These are phyloP conservation scores for Moricandia arvensis DNA, from an alignment of 345 rosid species.

Conservation along the genomic window DNA sequence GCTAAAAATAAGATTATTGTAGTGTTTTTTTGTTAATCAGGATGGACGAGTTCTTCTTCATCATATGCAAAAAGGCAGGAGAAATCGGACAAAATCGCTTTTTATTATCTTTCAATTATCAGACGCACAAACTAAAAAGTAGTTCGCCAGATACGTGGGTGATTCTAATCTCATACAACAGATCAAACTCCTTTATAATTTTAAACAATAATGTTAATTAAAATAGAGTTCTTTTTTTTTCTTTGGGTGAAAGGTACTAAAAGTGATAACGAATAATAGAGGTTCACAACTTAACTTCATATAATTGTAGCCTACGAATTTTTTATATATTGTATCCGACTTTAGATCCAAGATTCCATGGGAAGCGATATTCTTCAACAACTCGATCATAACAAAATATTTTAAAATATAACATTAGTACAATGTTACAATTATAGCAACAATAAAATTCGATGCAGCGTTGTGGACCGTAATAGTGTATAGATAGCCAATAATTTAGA, in stretches of 20 bases:
- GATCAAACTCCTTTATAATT: neutral
- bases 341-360: no score
- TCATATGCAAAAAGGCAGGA: conserved; percentile 4
- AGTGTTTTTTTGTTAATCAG: no score
- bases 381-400: no score
- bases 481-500: conserved; percentile 8
- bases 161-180: conserved; percentile 19
- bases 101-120: conserved; percentile 18
- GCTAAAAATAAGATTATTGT: neutral
- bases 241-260: neutral
- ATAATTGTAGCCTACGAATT: no score
- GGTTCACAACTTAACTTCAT: conserved; percentile 19
- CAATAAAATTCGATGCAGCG: conserved; percentile 12
- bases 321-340: no score
- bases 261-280: neutral
- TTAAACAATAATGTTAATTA: neutral
- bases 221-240: neutral
- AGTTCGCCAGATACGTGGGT: conserved; percentile 2
- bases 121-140: conserved; percentile 16
- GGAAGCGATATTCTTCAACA: no score
- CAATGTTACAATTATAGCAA: neutral
- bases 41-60: no score
- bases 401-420: no score
- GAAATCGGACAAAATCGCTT: conserved; percentile 22
- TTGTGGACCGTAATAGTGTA: conserved; percentile 27